Evolutionary conservation across 495 filamentous ascomycete species (phyloP).

Genomic region (Cercophora samala): DNA sequence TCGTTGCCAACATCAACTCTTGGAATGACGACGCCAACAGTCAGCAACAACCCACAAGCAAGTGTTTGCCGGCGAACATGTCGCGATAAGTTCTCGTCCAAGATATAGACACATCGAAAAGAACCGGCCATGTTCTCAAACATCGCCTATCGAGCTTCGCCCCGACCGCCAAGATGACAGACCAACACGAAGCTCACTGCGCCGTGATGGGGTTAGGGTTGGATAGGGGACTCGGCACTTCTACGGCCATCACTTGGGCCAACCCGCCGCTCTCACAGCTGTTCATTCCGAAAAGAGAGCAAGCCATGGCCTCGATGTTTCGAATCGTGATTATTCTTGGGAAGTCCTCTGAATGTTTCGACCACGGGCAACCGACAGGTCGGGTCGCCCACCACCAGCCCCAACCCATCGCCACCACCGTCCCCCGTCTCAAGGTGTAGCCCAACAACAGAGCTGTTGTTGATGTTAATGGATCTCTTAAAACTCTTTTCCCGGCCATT

Average conservation of each 20-base stretch:
- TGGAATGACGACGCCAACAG: background rate
- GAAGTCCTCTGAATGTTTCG: background rate
- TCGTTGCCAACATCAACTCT: background rate
- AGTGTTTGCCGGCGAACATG: background rate
- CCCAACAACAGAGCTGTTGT: background rate
- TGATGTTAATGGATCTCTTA: conserved; percentile 4
- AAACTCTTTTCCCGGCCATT: conserved; percentile 1
- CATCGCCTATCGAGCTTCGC: background rate
- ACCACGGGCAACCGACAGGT: conserved; percentile 4
- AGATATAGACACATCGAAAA: background rate
- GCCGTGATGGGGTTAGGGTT: conserved; percentile 4
- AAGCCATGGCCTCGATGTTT: background rate
- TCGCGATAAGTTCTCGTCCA: background rate
- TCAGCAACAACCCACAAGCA: background rate
- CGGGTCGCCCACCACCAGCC: background rate
- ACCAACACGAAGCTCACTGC: background rate
- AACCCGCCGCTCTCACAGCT: background rate
- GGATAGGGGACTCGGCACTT: background rate
- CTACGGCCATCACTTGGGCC: background rate
- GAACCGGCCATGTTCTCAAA: background rate
- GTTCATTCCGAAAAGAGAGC: background rate
- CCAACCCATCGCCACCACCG: background rate
- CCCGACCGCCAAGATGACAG: conserved; percentile 3
- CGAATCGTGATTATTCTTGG: background rate
- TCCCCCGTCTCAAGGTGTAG: background rate